phyloP scores from a whole-genome alignment of 2,329 filamentous ascomycete species.

The Ampelomyces quisqualis region DNA sequence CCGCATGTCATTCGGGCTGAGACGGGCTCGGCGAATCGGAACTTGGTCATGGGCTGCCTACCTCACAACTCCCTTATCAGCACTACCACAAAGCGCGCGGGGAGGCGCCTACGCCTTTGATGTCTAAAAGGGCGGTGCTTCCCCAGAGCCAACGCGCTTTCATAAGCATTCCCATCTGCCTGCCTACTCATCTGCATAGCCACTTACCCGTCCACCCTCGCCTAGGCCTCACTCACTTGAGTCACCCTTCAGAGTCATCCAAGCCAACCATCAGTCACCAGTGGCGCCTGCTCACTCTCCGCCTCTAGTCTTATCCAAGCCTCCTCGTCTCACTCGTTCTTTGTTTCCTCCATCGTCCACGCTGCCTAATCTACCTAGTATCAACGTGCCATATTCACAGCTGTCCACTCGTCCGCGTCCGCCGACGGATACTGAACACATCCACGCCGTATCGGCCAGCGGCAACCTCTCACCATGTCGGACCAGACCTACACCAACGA shows the following conservation, averaged over 20 bases:
- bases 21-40: constrained; percentile 37
- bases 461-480: constrained; percentile 40
- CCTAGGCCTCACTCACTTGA: constrained; percentile 21
- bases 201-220: constrained; percentile 18
- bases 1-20: constrained; percentile 27
- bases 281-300: constrained; percentile 31
- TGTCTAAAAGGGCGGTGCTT: constrained; percentile 29
- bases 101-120: constrained; percentile 30
- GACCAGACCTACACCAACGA: constrained; percentile 54
- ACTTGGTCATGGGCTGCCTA: constrained; percentile 26
- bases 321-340: constrained; percentile 8
- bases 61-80: constrained; percentile 31
- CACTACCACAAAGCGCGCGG: constrained; percentile 22
- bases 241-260: constrained; percentile 40
- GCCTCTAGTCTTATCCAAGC: constrained; percentile 17
- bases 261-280: constrained; percentile 35
- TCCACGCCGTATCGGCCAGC: no score
- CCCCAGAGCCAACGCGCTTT: constrained; percentile 19
- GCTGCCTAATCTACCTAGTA: constrained; percentile 22
- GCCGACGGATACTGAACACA: not conserved
- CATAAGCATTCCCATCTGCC: constrained; percentile 18
- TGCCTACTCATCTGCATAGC: constrained; percentile 29
- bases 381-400: no score
- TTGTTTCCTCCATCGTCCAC: constrained; percentile 9
- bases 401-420: no score